Evolutionary conservation across 2,329 filamentous ascomycete genomes (phyloP).

Genomic region (Aspergillus fijiensis): DNA sequence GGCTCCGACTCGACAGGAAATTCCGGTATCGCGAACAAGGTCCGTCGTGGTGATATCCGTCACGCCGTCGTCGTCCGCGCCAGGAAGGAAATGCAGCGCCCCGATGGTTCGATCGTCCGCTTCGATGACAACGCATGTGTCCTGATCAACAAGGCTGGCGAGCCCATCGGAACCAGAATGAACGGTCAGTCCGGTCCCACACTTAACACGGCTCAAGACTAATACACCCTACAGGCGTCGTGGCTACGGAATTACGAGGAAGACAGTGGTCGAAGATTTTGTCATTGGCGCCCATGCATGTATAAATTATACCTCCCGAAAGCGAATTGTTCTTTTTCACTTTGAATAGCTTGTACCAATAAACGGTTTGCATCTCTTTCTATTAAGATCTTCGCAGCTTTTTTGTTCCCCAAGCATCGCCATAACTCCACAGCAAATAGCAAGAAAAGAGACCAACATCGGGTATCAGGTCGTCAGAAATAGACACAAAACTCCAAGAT

Average conservation of each 20-base stretch:
- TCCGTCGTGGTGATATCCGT: slow-evolving; percentile 91
- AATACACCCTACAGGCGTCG: slow-evolving; percentile 61
- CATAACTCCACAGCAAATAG: slow-evolving; percentile 25
- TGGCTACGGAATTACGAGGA: slow-evolving; percentile 82
- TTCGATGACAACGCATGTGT: slow-evolving; percentile 99
- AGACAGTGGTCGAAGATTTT: slow-evolving; percentile 99
- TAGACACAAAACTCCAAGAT: slow-evolving; percentile 16
- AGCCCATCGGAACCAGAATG: slow-evolving; percentile 89
- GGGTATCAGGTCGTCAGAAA: slow-evolving; percentile 15
- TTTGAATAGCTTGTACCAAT: slow-evolving; percentile 32
- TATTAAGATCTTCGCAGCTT: slow-evolving; percentile 1
- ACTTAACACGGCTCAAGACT: slow-evolving; percentile 10
- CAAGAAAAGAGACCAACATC: slow-evolving; percentile 15
- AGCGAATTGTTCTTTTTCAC: slow-evolving; percentile 28
- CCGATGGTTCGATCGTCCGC: slow-evolving; percentile 83
- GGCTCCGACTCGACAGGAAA: slow-evolving; percentile 69
- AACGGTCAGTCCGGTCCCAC: slow-evolving; percentile 57
- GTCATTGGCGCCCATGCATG: slow-evolving; percentile 83
- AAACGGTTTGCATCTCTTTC: slow-evolving; percentile 21
- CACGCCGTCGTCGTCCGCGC: slow-evolving; percentile 95
- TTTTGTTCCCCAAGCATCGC: slow-evolving; percentile 12
- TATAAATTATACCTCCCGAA: slow-evolving; percentile 51
- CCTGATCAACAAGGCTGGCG: slow-evolving; percentile 92
- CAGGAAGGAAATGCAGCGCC: slow-evolving; percentile 78
- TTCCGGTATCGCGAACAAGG: slow-evolving; percentile 81